Conservation (phyloP, 257 asterid species). For the Rubia yunnanensis region DNA sequence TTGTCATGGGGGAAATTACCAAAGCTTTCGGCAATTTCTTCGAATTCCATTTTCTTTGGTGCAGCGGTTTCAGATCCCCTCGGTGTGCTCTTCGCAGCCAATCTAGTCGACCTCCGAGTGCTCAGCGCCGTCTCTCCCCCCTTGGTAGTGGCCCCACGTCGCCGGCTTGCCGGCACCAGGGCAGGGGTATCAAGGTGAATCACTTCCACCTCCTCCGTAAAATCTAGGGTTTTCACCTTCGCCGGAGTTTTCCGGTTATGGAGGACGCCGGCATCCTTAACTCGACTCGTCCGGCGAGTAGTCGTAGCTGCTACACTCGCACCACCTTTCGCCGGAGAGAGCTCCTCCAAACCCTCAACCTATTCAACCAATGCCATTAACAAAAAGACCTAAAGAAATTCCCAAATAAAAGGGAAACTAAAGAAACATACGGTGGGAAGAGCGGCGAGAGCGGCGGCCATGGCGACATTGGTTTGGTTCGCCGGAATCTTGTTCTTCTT, state of each 20-base stretch:
- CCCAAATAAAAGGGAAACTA: neutral
- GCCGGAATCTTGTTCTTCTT: constrained; percentile 69
- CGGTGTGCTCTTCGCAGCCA: constrained; percentile 36
- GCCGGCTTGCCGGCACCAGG: constrained; percentile 25
- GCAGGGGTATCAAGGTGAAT: constrained; percentile 34
- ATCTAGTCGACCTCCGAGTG: constrained; percentile 59
- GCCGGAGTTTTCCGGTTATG: constrained; percentile 17
- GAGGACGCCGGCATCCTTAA: constrained; percentile 14
- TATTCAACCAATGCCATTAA: constrained; percentile 10
- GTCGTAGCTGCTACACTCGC: constrained; percentile 26
- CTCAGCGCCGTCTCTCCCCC: constrained; percentile 30
- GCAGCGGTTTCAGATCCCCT: neutral
- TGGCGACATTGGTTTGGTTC: constrained; percentile 51
- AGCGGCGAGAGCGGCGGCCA: constrained; percentile 53
- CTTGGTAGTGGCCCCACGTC: constrained; percentile 21
- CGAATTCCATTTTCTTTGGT: constrained; percentile 23
- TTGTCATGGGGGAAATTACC: constrained; percentile 23
- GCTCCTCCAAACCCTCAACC: constrained; percentile 80
- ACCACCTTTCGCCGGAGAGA: constrained; percentile 38
- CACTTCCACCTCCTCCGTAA: constrained; percentile 18
- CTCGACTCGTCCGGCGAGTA: constrained; percentile 25
- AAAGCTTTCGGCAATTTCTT: constrained; percentile 19
- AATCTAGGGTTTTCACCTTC: constrained; percentile 39
- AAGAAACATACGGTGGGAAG: constrained; percentile 34
- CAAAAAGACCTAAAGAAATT: neutral